Evolutionary conservation across 139 green algal genomes (phyloP).

Genomic region (Zygnema cylindricum): DNA sequence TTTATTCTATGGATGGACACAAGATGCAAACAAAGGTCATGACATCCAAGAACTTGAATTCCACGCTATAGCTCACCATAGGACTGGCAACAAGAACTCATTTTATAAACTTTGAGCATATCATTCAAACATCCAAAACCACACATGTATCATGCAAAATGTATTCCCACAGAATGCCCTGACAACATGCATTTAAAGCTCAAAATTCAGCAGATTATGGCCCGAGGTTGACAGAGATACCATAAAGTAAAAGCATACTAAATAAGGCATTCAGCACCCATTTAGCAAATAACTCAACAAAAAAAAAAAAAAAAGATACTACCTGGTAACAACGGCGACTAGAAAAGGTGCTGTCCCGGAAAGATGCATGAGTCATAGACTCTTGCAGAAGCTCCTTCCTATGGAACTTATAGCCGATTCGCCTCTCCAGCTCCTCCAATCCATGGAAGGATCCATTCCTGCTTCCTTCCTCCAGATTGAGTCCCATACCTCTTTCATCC

Average conservation of each 20-base stretch:
- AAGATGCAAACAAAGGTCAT: too few relatives aligned
- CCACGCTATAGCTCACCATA: too few relatives aligned
- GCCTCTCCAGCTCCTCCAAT: neutral
- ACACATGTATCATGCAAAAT: too few relatives aligned
- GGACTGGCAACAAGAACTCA: too few relatives aligned
- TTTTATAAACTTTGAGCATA: too few relatives aligned
- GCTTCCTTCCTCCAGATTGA: conserved; percentile 18
- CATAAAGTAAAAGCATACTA: neutral
- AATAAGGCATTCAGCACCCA: neutral
- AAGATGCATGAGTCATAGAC: conserved; percentile 36
- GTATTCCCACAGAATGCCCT: too few relatives aligned
- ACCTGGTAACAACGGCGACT: neutral
- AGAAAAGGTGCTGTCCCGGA: neutral
- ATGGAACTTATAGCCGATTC: conserved; percentile 29
- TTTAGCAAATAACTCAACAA: neutral
- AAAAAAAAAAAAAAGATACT: conserved; percentile 15
- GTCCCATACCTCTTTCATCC: neutral
- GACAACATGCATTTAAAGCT: too few relatives aligned
- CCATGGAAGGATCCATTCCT: neutral
- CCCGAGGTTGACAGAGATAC: too few relatives aligned
- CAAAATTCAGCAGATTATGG: too few relatives aligned
- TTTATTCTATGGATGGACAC: too few relatives aligned
- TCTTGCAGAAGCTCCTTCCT: conserved; percentile 24
- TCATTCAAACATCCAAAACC: too few relatives aligned
- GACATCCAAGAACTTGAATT: too few relatives aligned